A percentile compares a stretch with the other conserved stretches of the same genome.
Conservation (phyloP, 1,284 basidiomycete genomes). For the Vanrija sp. region DNA sequence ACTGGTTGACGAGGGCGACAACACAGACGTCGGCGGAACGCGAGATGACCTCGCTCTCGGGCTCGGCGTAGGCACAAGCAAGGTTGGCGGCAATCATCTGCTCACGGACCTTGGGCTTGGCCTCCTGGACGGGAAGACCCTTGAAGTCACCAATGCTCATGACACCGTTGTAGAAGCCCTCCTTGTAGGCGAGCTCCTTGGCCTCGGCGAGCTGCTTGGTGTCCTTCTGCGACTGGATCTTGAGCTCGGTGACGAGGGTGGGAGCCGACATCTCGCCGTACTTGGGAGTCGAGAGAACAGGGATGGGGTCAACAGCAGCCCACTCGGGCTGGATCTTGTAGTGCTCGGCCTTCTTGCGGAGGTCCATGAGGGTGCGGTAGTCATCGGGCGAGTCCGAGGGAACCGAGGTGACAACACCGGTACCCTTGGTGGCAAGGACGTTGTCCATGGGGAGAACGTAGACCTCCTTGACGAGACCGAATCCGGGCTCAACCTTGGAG, state of each 20-base stretch:
- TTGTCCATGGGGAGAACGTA: slow-evolving; percentile 98
- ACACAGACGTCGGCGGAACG: slow-evolving; percentile 93
- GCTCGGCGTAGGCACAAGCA: slow-evolving; percentile 91
- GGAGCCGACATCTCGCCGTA: slow-evolving; percentile 91
- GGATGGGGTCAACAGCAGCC: slow-evolving; percentile 78
- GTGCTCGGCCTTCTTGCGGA: slow-evolving; percentile 95
- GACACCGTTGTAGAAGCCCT: slow-evolving; percentile 90
- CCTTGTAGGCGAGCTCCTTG: slow-evolving; percentile 97
- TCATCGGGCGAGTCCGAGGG: slow-evolving; percentile 99
- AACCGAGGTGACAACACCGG: slow-evolving; percentile 96
- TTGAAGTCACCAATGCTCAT: slow-evolving; percentile 89
- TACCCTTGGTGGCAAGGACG: slow-evolving; percentile 93
- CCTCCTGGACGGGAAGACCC: slow-evolving; percentile 81
- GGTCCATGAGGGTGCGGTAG: slow-evolving; percentile 82
- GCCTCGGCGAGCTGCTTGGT: slow-evolving; percentile 88
- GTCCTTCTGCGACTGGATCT: slow-evolving; percentile 96
- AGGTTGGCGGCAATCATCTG: slow-evolving; percentile 73
- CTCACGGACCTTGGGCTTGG: slow-evolving; percentile 82
- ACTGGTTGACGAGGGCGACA: slow-evolving; percentile 97
- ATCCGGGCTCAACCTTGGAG: slow-evolving; percentile 85
- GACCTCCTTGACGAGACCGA: slow-evolving; percentile 76
- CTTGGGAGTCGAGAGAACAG: slow-evolving; percentile 81
- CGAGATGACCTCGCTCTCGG: slow-evolving; percentile 86
- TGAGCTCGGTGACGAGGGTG: slow-evolving; percentile 80
- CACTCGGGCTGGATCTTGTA: slow-evolving; percentile 93